Conservation (phyloP, 2,329 filamentous ascomycete genomes). For the Colletotrichum australisinense region DNA sequence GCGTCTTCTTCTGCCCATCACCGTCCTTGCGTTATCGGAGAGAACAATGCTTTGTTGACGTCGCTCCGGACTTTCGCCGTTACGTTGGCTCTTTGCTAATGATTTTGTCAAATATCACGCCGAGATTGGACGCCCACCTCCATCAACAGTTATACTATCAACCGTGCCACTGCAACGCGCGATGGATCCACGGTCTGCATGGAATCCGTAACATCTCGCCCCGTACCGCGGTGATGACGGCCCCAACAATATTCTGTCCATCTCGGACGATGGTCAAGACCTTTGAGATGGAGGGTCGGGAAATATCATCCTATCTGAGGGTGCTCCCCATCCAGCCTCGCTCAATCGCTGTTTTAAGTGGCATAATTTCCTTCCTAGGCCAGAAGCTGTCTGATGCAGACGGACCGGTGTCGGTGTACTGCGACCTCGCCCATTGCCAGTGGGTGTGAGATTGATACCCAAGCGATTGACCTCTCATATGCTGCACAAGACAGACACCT, state of each 20-base stretch:
- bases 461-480: constrained; percentile 1
- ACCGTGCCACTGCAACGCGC: background rate
- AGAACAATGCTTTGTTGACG: constrained; percentile 32
- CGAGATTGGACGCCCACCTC: background rate
- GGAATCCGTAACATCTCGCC: background rate
- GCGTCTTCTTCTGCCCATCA: background rate
- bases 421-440: background rate
- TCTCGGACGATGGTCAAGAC: background rate
- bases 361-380: background rate
- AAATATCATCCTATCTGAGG: constrained; percentile 15
- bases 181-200: background rate
- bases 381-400: constrained; percentile 13
- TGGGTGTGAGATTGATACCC: constrained; percentile 28
- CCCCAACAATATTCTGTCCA: constrained; percentile 1
- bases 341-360: background rate
- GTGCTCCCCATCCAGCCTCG: background rate
- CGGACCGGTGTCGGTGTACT: background rate
- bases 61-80: background rate
- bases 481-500: background rate
- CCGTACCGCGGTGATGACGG: background rate
- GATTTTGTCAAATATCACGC: background rate
- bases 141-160: background rate
- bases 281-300: constrained; percentile 26
- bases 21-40: constrained; percentile 18
- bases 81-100: constrained; percentile 5